phyloP scores from a whole-genome alignment of 768 basidiomycete genomes.

The Nidularia pulvinata region DNA sequence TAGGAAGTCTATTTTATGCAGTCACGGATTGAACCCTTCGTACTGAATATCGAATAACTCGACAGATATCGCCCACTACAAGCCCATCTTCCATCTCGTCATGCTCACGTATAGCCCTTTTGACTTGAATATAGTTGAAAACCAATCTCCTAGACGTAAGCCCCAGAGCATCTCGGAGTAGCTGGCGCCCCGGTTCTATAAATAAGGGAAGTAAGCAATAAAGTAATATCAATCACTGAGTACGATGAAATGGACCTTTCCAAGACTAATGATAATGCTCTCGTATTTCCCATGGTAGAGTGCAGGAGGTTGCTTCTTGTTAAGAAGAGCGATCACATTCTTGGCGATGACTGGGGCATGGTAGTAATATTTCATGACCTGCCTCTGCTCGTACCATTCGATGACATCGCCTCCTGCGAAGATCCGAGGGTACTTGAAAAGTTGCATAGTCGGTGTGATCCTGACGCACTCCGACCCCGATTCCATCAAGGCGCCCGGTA shows the following conservation, averaged over 20 bases:
- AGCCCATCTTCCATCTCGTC: slow-evolving; percentile 3
- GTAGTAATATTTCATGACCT: slow-evolving; percentile 9
- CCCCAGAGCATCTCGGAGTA: slow-evolving; percentile 10
- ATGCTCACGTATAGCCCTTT: slow-evolving; percentile 6
- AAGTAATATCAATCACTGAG: no score
- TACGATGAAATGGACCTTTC: slow-evolving; percentile 5
- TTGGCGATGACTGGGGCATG: slow-evolving; percentile 11
- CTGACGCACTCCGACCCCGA: slow-evolving; percentile 36
- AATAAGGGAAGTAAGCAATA: no score
- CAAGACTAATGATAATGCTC: slow-evolving; percentile 6
- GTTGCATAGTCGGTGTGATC: slow-evolving; percentile 43
- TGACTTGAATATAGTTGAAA: slow-evolving; percentile 7
- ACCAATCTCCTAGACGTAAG: slow-evolving; percentile 10
- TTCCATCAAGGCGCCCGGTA: slow-evolving; percentile 31
- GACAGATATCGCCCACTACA: slow-evolving; percentile 1
- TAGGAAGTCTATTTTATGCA: no score
- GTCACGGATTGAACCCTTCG: no score
- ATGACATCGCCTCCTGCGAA: slow-evolving; percentile 18
- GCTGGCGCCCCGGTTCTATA: slow-evolving; percentile 8
- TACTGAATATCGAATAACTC: background rate
- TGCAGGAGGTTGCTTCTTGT: slow-evolving; percentile 3
- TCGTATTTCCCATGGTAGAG: slow-evolving; percentile 8
- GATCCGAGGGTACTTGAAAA: slow-evolving; percentile 12
- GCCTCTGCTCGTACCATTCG: slow-evolving; percentile 17
- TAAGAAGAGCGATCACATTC: slow-evolving; percentile 13